Evolutionary conservation across 306 rosid genomes (phyloP).

Genomic region (Prunus padus): DNA sequence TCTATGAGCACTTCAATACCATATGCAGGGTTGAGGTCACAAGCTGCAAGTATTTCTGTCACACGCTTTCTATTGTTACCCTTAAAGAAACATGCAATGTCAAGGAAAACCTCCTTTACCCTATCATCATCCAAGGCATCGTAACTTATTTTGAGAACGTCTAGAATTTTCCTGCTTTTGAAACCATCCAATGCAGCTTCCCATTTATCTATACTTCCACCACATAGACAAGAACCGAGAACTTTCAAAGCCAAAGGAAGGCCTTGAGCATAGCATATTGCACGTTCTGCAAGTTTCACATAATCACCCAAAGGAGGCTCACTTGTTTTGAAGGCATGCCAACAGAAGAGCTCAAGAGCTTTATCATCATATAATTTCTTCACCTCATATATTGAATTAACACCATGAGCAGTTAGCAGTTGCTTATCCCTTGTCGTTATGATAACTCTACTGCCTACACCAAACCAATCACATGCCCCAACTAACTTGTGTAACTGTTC

Average conservation of each 20-base stretch:
- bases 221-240: constrained; percentile 35
- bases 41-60: constrained; percentile 8
- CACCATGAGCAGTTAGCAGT: background rate
- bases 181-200: constrained; percentile 27
- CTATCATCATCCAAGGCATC: constrained; percentile 23
- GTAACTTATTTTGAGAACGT: constrained; percentile 29
- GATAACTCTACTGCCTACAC: background rate
- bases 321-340: background rate
- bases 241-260: constrained; percentile 40
- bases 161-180: constrained; percentile 39
- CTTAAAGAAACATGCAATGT: constrained; percentile 44
- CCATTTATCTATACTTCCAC: constrained; percentile 23
- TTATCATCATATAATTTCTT: background rate
- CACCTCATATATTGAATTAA: background rate
- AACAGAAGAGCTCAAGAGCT: background rate
- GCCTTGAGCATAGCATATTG: background rate
- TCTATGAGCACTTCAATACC: background rate
- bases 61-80: constrained; percentile 11
- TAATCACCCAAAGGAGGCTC: background rate
- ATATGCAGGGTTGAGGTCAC: constrained; percentile 3
- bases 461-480: background rate
- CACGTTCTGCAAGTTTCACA: background rate
- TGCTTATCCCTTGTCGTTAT: background rate
- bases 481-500: background rate
- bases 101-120: constrained; percentile 27